Conservation (phyloP, 1,284 basidiomycete genomes). For the Quambalaria eucalypti region DNA sequence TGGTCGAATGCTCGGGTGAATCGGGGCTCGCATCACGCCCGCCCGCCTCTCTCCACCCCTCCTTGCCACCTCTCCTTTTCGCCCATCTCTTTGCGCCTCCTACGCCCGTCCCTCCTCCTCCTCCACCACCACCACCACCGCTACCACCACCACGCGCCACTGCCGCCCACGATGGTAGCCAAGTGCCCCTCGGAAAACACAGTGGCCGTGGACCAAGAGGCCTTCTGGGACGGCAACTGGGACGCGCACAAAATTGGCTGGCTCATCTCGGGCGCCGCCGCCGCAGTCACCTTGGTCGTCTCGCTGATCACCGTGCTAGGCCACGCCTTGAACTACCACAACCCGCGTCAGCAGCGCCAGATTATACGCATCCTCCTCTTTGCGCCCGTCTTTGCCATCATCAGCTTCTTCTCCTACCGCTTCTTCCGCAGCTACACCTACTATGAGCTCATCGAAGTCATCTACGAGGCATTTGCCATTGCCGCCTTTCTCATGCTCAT, state of each 20-base stretch:
- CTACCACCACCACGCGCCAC: no score
- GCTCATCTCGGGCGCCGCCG: constrained; percentile 61
- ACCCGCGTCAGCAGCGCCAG: constrained; percentile 63
- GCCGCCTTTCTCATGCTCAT: constrained; percentile 56
- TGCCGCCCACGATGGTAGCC: constrained; percentile 9
- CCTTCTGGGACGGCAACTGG: constrained; percentile 10
- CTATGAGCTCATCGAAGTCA: constrained; percentile 60
- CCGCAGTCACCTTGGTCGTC: constrained; percentile 42
- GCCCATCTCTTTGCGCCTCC: no score
- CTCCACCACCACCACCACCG: no score
- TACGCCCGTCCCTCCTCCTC: no score
- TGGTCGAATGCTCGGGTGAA: no score
- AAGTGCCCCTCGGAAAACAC: constrained; percentile 13
- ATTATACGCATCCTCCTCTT: constrained; percentile 51
- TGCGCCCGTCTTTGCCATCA: constrained; percentile 32
- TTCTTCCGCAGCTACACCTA: constrained; percentile 56
- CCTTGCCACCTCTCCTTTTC: no score
- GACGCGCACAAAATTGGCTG: constrained; percentile 55
- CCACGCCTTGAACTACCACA: constrained; percentile 58
- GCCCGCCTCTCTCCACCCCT: no score
- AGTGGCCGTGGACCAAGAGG: constrained; percentile 6
- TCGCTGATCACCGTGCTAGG: constrained; percentile 51
- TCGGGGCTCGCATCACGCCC: no score
- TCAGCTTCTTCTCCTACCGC: constrained; percentile 23
- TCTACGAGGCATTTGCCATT: constrained; percentile 61